Conservation (phyloP, 495 filamentous ascomycete genomes). For the Penicillium egyptiacum region DNA sequence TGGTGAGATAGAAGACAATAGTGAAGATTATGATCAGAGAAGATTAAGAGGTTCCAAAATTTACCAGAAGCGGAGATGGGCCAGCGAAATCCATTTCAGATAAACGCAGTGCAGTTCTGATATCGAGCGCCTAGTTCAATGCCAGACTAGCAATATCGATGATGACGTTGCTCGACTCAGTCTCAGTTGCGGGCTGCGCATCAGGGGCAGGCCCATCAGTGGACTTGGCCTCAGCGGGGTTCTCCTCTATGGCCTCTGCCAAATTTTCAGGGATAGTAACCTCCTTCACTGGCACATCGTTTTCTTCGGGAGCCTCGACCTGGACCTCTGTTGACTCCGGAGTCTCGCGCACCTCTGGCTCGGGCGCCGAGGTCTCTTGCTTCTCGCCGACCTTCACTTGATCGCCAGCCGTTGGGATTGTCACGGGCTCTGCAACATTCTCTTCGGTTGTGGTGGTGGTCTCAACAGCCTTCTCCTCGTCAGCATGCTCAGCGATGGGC, state of each 20-base stretch:
- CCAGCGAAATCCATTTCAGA: background rate
- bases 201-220: constrained; percentile 14
- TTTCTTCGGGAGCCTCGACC: constrained; percentile 6
- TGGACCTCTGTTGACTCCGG: background rate
- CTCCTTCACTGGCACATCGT: constrained; percentile 11
- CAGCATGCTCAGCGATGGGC: constrained; percentile 4
- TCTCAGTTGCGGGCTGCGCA: constrained; percentile 11
- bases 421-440: constrained; percentile 5
- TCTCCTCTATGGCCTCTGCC: constrained; percentile 9
- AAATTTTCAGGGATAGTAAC: constrained; percentile 6
- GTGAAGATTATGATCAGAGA: constrained; percentile 1
- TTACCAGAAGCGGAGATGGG: background rate
- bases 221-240: background rate
- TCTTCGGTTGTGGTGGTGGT: background rate
- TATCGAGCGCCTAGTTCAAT: constrained; percentile 21
- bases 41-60: constrained; percentile 7
- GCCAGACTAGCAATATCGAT: constrained; percentile 34
- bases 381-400: constrained; percentile 2
- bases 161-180: constrained; percentile 26
- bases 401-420: background rate
- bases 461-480: constrained; percentile 4
- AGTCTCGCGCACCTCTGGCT: background rate
- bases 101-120: background rate
- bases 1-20: constrained; percentile 4
- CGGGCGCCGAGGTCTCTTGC: background rate